phyloP scores from a whole-genome alignment of 2,329 filamentous ascomycete genomes.

The Fusarium sp. region DNA sequence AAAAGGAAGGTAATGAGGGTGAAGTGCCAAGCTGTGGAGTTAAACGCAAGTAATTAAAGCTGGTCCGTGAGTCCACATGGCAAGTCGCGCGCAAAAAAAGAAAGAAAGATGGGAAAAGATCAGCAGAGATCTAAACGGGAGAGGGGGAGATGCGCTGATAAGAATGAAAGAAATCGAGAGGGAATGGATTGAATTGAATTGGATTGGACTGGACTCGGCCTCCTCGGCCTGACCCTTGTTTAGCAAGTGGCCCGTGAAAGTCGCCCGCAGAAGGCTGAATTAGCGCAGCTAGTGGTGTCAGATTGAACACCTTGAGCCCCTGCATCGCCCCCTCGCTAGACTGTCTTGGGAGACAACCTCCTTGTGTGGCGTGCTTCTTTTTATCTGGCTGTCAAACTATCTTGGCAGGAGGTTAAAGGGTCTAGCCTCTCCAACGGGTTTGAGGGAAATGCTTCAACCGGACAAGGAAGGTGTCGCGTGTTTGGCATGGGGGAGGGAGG shows the following conservation, averaged over 20 bases:
- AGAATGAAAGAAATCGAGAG: background rate
- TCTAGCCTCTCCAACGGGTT: background rate
- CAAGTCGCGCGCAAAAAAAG: background rate
- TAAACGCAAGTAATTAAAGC: conserved; percentile 28
- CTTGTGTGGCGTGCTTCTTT: conserved; percentile 7
- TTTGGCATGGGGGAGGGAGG: background rate
- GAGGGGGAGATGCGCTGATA: conserved; percentile 1
- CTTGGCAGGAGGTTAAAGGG: conserved; percentile 2
- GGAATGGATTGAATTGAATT: background rate
- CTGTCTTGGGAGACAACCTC: background rate
- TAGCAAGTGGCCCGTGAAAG: conserved; percentile 1
- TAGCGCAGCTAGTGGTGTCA: background rate
- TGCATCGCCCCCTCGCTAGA: background rate
- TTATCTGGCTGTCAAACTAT: conserved; percentile 8
- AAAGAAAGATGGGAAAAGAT: conserved; percentile 19
- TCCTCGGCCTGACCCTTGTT: conserved; percentile 14
- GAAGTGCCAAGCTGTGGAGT: conserved; percentile 29
- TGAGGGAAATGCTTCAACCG: background rate
- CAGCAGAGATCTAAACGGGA: background rate
- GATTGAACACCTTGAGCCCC: background rate
- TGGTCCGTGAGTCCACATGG: conserved; percentile 28
- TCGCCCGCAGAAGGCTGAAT: background rate
- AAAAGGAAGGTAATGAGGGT: conserved; percentile 2
- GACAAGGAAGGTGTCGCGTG: conserved; percentile 31
- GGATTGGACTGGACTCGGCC: background rate